Evolutionary conservation across 2,329 filamentous ascomycete species (phyloP).

Genomic region (Aphanocladium album): DNA sequence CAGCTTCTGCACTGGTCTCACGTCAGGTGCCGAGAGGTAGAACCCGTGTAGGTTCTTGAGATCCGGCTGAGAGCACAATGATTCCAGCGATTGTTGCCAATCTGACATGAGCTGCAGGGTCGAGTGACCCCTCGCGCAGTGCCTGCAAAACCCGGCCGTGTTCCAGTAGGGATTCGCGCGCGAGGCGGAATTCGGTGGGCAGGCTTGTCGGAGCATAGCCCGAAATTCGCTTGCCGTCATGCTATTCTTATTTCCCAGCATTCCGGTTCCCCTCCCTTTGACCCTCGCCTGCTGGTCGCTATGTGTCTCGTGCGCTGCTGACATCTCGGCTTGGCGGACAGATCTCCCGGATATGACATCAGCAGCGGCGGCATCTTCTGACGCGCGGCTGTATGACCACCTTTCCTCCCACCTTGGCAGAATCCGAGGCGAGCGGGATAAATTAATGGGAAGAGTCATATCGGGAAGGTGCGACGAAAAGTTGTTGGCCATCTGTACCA

Average conservation of each 20-base stretch:
- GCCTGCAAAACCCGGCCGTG: slow-evolving; percentile 56
- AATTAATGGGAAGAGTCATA: slow-evolving; percentile 81
- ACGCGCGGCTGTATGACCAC: slow-evolving; percentile 8
- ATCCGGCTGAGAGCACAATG: slow-evolving; percentile 74
- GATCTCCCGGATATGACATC: slow-evolving; percentile 12
- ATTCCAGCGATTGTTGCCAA: slow-evolving; percentile 55
- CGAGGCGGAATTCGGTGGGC: slow-evolving; percentile 56
- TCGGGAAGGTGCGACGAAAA: slow-evolving; percentile 72
- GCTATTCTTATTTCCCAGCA: neutral
- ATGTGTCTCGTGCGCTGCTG: slow-evolving; percentile 2
- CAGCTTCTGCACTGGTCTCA: slow-evolving; percentile 58
- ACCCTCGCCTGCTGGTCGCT: neutral
- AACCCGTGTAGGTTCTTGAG: slow-evolving; percentile 69
- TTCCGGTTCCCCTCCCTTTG: neutral
- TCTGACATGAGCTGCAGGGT: slow-evolving; percentile 60
- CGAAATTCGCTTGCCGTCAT: slow-evolving; percentile 31
- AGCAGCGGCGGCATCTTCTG: slow-evolving; percentile 8
- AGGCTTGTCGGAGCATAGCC: slow-evolving; percentile 46
- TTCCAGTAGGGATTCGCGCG: slow-evolving; percentile 59
- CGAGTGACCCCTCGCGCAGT: slow-evolving; percentile 60
- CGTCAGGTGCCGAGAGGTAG: slow-evolving; percentile 58
- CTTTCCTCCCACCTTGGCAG: slow-evolving; percentile 57
- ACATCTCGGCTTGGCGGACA: slow-evolving; percentile 6
- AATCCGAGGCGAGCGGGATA: slow-evolving; percentile 42
- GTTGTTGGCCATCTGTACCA: slow-evolving; percentile 61